Conservation (phyloP, 2,329 filamentous ascomycete genomes). For the Scedosporium apiospermum region DNA sequence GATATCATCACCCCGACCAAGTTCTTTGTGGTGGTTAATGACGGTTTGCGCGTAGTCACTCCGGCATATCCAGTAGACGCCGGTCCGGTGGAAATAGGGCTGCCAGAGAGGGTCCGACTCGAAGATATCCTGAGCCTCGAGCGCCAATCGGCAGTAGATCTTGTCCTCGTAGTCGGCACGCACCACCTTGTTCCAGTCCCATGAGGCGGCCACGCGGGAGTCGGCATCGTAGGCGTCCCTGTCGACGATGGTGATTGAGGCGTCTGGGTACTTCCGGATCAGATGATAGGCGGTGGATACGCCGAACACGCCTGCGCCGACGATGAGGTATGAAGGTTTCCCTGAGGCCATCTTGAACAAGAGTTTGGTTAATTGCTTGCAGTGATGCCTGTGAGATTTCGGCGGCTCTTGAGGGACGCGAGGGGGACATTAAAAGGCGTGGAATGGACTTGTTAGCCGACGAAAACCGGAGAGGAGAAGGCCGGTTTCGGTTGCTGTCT, state of each 20-base stretch:
- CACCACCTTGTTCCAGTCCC: conserved; percentile 66
- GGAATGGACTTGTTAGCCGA: too few species aligned
- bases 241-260: conserved; percentile 48
- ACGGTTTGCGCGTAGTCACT: conserved; percentile 41
- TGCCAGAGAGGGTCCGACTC: conserved; percentile 45
- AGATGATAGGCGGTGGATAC: conserved; percentile 57
- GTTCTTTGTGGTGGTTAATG: conserved; percentile 39
- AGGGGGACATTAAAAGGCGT: too few species aligned
- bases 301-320: conserved; percentile 58
- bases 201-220: conserved; percentile 49
- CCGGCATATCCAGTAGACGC: conserved; percentile 47
- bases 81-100: conserved; percentile 48
- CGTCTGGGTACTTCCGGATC: conserved; percentile 37
- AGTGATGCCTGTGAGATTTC: too few species aligned
- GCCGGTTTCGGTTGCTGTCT: too few species aligned
- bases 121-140: conserved; percentile 58
- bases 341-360: conserved; percentile 13
- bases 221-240: conserved; percentile 40
- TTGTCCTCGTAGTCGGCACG: conserved; percentile 59
- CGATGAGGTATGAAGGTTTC: conserved; percentile 39
- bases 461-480: too few species aligned
- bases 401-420: too few species aligned
- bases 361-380: background rate
- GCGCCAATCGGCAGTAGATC: conserved; percentile 52
- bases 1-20: conserved; percentile 29